These are phyloP conservation scores for Fusarium stilboides DNA, from an alignment of 2,329 filamentous ascomycete species.

Conservation along the genomic window DNA sequence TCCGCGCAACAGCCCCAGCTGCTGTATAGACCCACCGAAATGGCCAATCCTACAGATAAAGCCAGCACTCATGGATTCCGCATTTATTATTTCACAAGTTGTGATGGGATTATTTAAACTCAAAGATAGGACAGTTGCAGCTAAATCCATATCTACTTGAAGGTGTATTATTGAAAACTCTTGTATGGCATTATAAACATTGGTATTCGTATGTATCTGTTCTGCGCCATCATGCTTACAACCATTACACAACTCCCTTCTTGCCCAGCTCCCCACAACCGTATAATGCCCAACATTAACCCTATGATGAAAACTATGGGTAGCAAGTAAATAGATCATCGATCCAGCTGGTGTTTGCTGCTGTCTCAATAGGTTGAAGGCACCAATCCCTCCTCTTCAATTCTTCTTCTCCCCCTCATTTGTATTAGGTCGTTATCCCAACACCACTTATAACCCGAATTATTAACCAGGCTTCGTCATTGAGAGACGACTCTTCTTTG, in stretches of 20 bases:
- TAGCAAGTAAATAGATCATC: slow-evolving; percentile 20
- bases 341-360: slow-evolving; percentile 27
- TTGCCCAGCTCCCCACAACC: slow-evolving; percentile 29
- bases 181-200: slow-evolving; percentile 30
- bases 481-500: slow-evolving; percentile 63
- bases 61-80: too few species aligned
- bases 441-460: neutral
- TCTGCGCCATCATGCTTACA: slow-evolving; percentile 32
- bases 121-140: too few species aligned
- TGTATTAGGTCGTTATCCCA: neutral
- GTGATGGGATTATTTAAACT: too few species aligned
- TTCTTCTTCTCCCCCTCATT: neutral
- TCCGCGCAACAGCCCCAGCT: slow-evolving; percentile 4
- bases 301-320: slow-evolving; percentile 19
- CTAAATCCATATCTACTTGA: neutral
- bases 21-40: neutral
- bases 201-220: slow-evolving; percentile 43
- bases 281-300: slow-evolving; percentile 36
- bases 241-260: slow-evolving; percentile 38
- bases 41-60: neutral
- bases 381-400: neutral
- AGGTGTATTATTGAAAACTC: neutral
- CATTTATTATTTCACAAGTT: too few species aligned
- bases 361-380: slow-evolving; percentile 16
- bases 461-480: slow-evolving; percentile 49